phyloP scores from a whole-genome alignment of 305 asterid species.

The Fraxinus sp. region DNA sequence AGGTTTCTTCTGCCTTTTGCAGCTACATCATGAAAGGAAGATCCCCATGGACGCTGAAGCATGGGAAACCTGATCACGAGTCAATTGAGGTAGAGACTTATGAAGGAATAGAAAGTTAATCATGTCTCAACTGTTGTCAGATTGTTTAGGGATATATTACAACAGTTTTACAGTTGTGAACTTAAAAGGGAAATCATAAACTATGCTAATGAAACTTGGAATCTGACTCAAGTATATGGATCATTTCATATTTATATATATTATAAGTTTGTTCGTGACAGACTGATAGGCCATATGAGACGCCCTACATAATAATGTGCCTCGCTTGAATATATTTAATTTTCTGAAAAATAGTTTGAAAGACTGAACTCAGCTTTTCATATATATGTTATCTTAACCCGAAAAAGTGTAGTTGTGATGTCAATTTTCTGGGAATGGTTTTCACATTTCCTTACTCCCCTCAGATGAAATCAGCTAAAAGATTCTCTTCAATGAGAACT shows the following conservation, averaged over 20 bases:
- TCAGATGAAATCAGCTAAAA: not conserved
- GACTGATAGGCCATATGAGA: not conserved
- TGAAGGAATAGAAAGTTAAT: not conserved
- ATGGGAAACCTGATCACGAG: conserved; percentile 91
- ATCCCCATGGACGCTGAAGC: conserved; percentile 91
- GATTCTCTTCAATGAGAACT: not conserved
- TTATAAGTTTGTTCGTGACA: not conserved
- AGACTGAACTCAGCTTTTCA: not conserved
- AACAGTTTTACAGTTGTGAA: conserved; percentile 10
- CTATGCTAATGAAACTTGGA: not conserved
- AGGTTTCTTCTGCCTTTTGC: conserved; percentile 27
- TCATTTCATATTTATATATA: not conserved
- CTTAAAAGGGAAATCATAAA: not conserved
- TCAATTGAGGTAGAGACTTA: conserved; percentile 63
- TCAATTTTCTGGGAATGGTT: not conserved
- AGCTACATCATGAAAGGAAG: conserved; percentile 84
- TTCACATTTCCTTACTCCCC: not conserved
- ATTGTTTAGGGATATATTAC: not conserved
- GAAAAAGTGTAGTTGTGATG: not conserved
- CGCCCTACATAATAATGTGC: not conserved
- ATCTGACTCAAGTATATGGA: not conserved
- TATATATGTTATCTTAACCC: not conserved
- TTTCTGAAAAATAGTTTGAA: not conserved
- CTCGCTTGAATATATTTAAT: not conserved
- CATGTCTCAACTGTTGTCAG: not conserved